Base-by-base conservation (phyloP, 202 grass and related monocot genomes). In the Elaeis oleifera region DNA sequence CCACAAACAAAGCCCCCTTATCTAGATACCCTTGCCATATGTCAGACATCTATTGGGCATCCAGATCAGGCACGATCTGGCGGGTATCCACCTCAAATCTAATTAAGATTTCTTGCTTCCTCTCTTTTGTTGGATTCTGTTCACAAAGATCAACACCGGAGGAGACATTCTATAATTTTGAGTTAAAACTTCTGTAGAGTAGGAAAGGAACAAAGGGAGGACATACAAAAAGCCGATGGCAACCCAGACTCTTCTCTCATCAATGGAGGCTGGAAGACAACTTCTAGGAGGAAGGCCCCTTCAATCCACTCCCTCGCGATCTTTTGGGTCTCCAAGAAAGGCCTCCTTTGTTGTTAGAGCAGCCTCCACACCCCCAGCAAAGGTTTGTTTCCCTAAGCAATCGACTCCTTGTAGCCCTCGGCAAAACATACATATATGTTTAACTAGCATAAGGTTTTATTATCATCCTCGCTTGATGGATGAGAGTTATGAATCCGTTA, bases 281-380 rank as follows among this genome's bases (percentile, higher is more conserved):
- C 73, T 97, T 67, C 81, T 96, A 6, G 86, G 83, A n/a, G 70
- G 70, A 53, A 75, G 72, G 56, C 85, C 84, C 31, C 68, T 90
- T 31, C 83, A 81, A 24, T 79, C 73, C 1, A 58, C 88, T 28
- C 17, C 74, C 71, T 73, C 84, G 44, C 74, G 82, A 56, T 79
- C 81, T 31, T 71, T 81, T 7, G 67, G 67, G 15, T 77, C 69
- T 5, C 57, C 76, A 23, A 81, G 81, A 78, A 87, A 81, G 69
- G 51, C 78, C 5, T 22, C 91, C 59, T 92, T 92, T 69, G 63
- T 80, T 53, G 92, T 97, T 51, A 84, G 77, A 80, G 88, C 92
- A 64, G 65, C 80, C 27, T 68, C 92, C 85, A 78, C 74, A 20
- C 92, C 92, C 53, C 92, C 92, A n/a, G 92, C 56, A 74, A 97